phyloP scores from a whole-genome alignment of 1,284 basidiomycete genomes.

The Rhizoctonia solani region DNA sequence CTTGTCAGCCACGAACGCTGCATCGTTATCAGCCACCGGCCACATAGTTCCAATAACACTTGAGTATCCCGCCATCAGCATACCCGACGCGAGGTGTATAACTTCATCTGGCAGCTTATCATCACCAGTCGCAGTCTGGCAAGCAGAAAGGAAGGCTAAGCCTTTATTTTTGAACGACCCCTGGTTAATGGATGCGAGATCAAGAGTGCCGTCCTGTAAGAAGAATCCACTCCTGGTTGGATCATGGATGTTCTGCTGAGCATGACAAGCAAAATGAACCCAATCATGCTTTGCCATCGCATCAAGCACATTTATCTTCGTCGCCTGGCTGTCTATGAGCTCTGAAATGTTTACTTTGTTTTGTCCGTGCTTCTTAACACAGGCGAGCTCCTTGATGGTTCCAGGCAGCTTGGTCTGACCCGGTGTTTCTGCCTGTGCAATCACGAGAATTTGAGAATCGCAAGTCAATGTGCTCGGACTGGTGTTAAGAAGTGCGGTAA shows the following conservation, averaged over 20 bases:
- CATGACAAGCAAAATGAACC: too few species aligned
- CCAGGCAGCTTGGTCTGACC: not conserved
- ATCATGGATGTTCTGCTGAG: slow-evolving; percentile 2
- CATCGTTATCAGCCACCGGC: slow-evolving; percentile 25
- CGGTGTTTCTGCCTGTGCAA: not conserved
- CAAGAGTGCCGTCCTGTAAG: slow-evolving; percentile 32
- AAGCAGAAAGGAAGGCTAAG: not conserved
- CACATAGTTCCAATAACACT: slow-evolving; percentile 23
- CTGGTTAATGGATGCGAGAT: slow-evolving; percentile 11
- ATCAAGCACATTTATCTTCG: not conserved
- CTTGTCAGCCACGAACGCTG: not conserved
- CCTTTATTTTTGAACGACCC: not conserved
- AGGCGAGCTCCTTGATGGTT: not conserved
- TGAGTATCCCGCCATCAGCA: slow-evolving; percentile 7
- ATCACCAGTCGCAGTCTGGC: not conserved
- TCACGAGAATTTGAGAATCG: not conserved
- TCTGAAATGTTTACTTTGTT: not conserved
- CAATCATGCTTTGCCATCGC: slow-evolving; percentile 7
- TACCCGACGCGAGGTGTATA: slow-evolving; percentile 1
- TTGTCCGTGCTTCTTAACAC: not conserved
- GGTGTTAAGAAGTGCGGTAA: not conserved
- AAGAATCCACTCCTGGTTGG: slow-evolving; percentile 20
- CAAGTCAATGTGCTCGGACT: too few species aligned
- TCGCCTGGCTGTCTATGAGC: not conserved
- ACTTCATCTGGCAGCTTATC: not conserved